Percentiles rank a stretch among this genome's conserved stretches.
Evolutionary conservation across 78 protist genomes (phyloP).

Genomic region (Bodo saltans): DNA sequence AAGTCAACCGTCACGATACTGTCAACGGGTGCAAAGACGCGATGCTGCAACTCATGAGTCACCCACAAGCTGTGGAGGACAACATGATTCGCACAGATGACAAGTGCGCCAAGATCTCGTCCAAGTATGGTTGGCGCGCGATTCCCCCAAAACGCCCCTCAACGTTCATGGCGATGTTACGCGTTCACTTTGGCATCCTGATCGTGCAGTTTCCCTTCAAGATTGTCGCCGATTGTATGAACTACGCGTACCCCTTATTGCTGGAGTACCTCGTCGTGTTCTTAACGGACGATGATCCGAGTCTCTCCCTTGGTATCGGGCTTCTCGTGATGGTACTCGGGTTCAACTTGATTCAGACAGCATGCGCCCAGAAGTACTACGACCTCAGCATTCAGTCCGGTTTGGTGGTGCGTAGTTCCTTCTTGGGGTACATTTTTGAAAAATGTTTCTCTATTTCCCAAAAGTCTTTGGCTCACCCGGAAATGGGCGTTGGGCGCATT

Average conservation of each 20-base stretch:
- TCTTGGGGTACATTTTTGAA: not conserved
- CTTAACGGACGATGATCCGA: not conserved
- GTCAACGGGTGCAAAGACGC: too few species aligned
- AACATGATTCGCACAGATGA: too few species aligned
- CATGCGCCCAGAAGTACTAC: conserved; percentile 22
- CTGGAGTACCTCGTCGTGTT: conserved; percentile 17
- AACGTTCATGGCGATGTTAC: too few species aligned
- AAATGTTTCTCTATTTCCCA: not conserved
- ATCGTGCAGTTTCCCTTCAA: too few species aligned
- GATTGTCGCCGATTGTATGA: not conserved
- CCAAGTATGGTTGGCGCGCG: too few species aligned
- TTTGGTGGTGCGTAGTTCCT: not conserved
- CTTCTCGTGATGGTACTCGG: conserved; percentile 1
- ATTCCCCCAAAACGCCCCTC: too few species aligned
- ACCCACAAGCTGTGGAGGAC: too few species aligned
- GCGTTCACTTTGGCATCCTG: too few species aligned
- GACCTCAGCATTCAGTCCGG: not conserved
- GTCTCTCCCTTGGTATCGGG: not conserved
- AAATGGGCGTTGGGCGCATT: conserved; percentile 16
- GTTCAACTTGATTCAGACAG: conserved; percentile 5
- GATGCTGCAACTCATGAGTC: too few species aligned
- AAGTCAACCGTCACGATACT: too few species aligned
- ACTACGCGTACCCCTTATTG: conserved; percentile 1
- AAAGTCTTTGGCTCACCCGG: conserved; percentile 11
- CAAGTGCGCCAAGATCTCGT: too few species aligned